Evolutionary conservation across 768 basidiomycete species (phyloP), one percentile per base, ranked within the genome.

Genomic region (Candolleomyces aberdarensis): DNA sequence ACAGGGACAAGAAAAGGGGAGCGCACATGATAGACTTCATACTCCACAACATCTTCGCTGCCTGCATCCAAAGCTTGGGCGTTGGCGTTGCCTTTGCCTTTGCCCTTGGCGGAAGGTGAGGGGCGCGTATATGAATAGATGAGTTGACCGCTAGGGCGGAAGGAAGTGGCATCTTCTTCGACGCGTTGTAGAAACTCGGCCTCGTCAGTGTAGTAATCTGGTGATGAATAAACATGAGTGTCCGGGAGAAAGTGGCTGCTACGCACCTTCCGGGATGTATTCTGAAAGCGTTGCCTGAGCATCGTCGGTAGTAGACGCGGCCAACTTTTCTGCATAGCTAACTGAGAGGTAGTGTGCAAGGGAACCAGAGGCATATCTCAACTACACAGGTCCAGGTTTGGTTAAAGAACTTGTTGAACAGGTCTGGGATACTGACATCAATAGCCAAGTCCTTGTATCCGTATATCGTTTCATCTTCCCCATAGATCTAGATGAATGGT

Each of bases 381-480:
- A 76, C 94, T 97, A 68, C 3, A 48, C 26, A 26, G 26, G 15
- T 31, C 15, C 62, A 26, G 26, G 26, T 31, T 19, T 22, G 20
- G 26, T 36, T 19, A 41, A 22, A 20, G 5, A 20, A 36, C 11
- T 39, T 31, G 29, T 29, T 39, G 6, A 6, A 40, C 13, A 47
- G 31, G 10, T 26, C 52, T 19, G 8, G n/a, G 3, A 17, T 1
- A 74, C 87, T 63, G 69, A 97, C 95, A 70, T 96, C 86, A 66
- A 98, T 88, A 29, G 82, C 71, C 39, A 99, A 80, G 68, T 88
- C 88, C 63, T 86, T 83, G 75, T 97, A 98, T 2, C 96, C 96
- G 71, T 96, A 98, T 59, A 98, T 89, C 76, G 88, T 95, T 76
- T 99, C 95, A 57, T 96, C 91, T 67, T 98, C 94, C 56, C 96